Conservation (phyloP, 768 basidiomycete genomes). For the Mycena galericulata region DNA sequence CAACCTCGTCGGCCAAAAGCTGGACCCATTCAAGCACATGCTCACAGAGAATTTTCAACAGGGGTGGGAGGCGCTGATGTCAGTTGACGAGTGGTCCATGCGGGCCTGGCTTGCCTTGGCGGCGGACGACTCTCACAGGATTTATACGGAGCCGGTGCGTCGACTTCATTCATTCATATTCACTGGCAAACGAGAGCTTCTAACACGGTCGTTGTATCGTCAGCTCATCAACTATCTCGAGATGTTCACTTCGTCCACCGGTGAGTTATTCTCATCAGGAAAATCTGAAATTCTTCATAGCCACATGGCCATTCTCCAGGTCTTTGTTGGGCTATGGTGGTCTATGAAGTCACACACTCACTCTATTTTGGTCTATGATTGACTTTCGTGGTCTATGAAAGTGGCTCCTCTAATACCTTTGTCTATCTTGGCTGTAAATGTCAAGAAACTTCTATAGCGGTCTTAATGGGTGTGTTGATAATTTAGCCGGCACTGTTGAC, state of each 20-base stretch:
- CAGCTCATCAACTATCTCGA: slow-evolving; percentile 14
- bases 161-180: slow-evolving; percentile 10
- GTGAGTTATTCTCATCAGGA: too few relatives aligned
- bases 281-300: too few relatives aligned
- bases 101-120: slow-evolving; percentile 12
- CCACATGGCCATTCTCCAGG: too few relatives aligned
- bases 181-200: neutral
- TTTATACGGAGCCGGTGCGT: slow-evolving; percentile 27
- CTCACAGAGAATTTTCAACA: slow-evolving; percentile 9
- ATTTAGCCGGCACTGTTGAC: too few relatives aligned
- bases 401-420: too few relatives aligned
- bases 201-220: neutral
- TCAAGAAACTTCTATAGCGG: too few relatives aligned
- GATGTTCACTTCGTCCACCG: slow-evolving; percentile 15
- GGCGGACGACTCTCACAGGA: neutral
- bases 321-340: too few relatives aligned
- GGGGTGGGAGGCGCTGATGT: slow-evolving; percentile 18
- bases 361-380: too few relatives aligned
- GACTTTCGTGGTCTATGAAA: too few relatives aligned
- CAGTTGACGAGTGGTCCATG: slow-evolving; percentile 3
- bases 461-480: too few relatives aligned
- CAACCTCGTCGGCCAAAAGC: slow-evolving; percentile 16
- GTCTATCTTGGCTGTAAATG: too few relatives aligned
- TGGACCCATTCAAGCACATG: slow-evolving; percentile 16
- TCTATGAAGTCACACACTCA: too few relatives aligned